Conservation (phyloP, 257 asterid species). For the Scutellaria baicalensis region DNA sequence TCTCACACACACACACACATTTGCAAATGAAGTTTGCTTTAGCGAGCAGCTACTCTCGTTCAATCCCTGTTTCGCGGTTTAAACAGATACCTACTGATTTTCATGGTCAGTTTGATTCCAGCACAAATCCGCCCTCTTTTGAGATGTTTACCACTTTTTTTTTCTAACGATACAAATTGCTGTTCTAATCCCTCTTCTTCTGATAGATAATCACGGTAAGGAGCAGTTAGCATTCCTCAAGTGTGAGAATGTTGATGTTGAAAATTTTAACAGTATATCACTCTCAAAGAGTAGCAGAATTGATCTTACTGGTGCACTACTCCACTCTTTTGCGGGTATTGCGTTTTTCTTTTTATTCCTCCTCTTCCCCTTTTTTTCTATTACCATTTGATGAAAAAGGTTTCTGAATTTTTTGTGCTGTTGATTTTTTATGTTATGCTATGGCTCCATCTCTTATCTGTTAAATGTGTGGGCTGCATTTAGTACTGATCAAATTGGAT, state of each 20-base stretch:
- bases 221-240: constrained; percentile 16
- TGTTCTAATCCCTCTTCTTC: background rate
- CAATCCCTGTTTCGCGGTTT: constrained; percentile 14
- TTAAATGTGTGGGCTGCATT: background rate
- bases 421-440: background rate
- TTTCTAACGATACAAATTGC: background rate
- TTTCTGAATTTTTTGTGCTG: background rate
- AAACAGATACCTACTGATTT: constrained; percentile 18
- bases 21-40: constrained; percentile 31
- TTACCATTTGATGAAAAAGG: background rate
- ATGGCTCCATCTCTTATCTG: background rate
- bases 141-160: background rate
- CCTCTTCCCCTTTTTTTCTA: background rate
- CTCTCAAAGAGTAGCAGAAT: constrained; percentile 21
- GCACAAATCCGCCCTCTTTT: background rate
- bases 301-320: constrained; percentile 23
- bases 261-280: constrained; percentile 8
- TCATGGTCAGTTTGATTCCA: constrained; percentile 14
- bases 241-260: constrained; percentile 12
- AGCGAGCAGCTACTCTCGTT: constrained; percentile 14
- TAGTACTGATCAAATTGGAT: background rate
- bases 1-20: background rate
- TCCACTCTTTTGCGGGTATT: constrained; percentile 18
- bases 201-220: constrained; percentile 18
- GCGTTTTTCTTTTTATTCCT: background rate